Conservation (phyloP, 2,329 filamentous ascomycete species). For the Ciborinia camelliae region DNA sequence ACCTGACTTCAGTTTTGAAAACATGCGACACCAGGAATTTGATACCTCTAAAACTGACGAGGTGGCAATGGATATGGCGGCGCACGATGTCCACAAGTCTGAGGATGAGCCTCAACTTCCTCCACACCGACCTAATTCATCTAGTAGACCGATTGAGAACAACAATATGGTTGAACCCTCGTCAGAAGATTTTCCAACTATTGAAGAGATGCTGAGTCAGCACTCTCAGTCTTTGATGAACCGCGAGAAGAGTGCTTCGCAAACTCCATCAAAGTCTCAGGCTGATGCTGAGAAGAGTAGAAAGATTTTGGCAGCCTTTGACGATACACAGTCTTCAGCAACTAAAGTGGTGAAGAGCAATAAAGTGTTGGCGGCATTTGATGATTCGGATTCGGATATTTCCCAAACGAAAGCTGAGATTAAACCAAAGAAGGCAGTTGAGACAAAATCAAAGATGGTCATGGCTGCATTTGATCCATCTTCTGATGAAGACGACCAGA, state of each 20-base stretch:
- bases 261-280: not conserved
- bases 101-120: constrained; percentile 16
- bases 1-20: constrained; percentile 44
- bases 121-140: not conserved
- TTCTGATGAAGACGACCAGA: constrained; percentile 14
- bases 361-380: constrained; percentile 22
- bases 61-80: constrained; percentile 13
- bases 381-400: constrained; percentile 9
- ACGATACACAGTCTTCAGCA: constrained; percentile 34
- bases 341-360: constrained; percentile 27
- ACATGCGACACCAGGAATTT: constrained; percentile 25
- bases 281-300: constrained; percentile 8
- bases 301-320: constrained; percentile 37
- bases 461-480: constrained; percentile 20
- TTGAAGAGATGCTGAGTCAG: constrained; percentile 33
- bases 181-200: constrained; percentile 29
- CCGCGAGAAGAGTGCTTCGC: constrained; percentile 24
- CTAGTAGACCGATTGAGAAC: not conserved
- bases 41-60: constrained; percentile 20
- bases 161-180: constrained; percentile 17
- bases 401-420: constrained; percentile 18
- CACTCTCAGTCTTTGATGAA: constrained; percentile 33
- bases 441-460: constrained; percentile 15
- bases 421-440: constrained; percentile 11
- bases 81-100: not conserved